These are phyloP conservation scores for Ramaria rubella DNA, from an alignment of 768 basidiomycete genomes.

Conservation along the genomic window DNA sequence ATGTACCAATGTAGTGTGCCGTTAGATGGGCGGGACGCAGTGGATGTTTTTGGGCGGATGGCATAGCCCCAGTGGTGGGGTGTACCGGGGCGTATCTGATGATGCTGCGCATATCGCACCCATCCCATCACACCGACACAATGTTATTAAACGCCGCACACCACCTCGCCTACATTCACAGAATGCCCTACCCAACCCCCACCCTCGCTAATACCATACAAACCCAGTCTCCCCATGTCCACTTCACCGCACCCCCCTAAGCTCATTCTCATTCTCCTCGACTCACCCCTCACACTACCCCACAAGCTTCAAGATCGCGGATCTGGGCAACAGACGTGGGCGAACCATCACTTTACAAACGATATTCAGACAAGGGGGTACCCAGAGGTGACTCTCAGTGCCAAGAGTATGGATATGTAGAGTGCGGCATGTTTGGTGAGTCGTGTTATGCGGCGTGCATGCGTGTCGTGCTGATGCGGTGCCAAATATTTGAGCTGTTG, in stretches of 20 bases:
- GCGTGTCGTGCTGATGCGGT: no score
- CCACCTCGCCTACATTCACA: no score
- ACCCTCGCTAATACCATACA: no score
- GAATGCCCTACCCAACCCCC: no score
- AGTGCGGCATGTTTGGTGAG: conserved; percentile 89
- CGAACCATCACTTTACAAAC: conserved; percentile 96
- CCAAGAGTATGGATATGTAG: conserved; percentile 95
- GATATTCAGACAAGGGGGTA: conserved; percentile 98
- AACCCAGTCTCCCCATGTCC: neutral
- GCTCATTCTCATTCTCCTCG: neutral
- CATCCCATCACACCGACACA: no score
- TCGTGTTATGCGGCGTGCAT: conserved; percentile 11
- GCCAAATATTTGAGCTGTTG: conserved; percentile 86
- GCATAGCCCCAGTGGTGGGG: no score
- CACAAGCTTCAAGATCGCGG: conserved; percentile 84
- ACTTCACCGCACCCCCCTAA: no score
- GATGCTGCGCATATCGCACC: no score
- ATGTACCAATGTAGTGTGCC: neutral
- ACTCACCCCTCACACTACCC: neutral
- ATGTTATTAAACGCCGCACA: no score
- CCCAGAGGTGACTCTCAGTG: conserved; percentile 94
- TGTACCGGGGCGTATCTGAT: no score
- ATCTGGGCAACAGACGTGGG: conserved; percentile 92
- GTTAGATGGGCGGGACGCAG: no score
- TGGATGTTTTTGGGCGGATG: no score